Conservation (phyloP, 768 basidiomycete genomes). For the Serendipita sp. region DNA sequence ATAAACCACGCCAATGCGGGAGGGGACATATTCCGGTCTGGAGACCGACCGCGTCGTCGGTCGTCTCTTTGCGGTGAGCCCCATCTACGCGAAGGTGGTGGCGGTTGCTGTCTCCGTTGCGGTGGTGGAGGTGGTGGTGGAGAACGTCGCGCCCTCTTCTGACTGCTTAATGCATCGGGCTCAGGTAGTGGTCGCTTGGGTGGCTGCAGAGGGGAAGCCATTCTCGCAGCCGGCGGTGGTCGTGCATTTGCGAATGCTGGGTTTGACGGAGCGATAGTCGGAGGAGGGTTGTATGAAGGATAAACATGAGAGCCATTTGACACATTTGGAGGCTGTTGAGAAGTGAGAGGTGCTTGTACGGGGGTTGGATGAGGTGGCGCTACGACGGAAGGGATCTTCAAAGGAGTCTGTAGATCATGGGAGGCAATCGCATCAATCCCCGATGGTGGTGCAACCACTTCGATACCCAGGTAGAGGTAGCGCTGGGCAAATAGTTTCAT, state of each 20-base stretch:
- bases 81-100: slow-evolving; percentile 17
- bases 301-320: not conserved
- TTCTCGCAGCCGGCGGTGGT: slow-evolving; percentile 8
- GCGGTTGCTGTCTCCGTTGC: slow-evolving; percentile 16
- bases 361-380: slow-evolving; percentile 17
- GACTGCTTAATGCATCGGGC: slow-evolving; percentile 14
- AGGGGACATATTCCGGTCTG: slow-evolving; percentile 34
- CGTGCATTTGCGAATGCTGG: slow-evolving; percentile 8
- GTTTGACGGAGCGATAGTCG: slow-evolving; percentile 12
- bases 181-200: slow-evolving; percentile 9
- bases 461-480: slow-evolving; percentile 65
- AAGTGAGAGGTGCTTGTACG: not conserved
- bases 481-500: slow-evolving; percentile 85
- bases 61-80: slow-evolving; percentile 9
- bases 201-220: slow-evolving; percentile 10
- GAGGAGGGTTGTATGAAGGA: slow-evolving; percentile 7
- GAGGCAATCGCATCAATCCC: slow-evolving; percentile 14
- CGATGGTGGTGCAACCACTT: slow-evolving; percentile 61
- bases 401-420: slow-evolving; percentile 6
- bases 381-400: slow-evolving; percentile 6
- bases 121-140: slow-evolving; percentile 15
- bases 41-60: slow-evolving; percentile 14
- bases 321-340: slow-evolving; percentile 1
- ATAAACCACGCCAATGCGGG: slow-evolving; percentile 51
- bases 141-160: slow-evolving; percentile 8